Evolutionary conservation across 2,329 filamentous ascomycete species (phyloP).

Genomic region (Amylocarpus encephaloides): DNA sequence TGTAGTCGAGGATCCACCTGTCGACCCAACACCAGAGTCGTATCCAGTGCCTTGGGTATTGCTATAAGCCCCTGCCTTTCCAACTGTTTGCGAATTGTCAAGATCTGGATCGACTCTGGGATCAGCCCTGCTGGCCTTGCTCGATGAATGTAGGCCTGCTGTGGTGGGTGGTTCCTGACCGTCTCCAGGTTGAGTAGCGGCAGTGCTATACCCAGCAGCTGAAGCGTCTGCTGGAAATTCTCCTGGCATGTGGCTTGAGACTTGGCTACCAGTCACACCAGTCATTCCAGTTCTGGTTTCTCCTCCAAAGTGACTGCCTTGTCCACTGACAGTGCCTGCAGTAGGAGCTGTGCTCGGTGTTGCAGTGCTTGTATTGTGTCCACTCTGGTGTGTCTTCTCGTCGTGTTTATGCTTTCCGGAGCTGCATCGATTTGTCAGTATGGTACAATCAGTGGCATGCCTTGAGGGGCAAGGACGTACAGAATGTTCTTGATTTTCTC

Average conservation of each 20-base stretch:
- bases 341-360: background rate
- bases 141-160: conserved; percentile 24
- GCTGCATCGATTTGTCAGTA: background rate
- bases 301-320: conserved; percentile 6
- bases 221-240: background rate
- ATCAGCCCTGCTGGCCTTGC: conserved; percentile 41
- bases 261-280: background rate
- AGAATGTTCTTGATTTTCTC: conserved; percentile 8
- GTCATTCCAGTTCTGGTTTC: conserved; percentile 1
- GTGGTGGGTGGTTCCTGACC: background rate
- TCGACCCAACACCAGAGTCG: background rate
- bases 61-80: conserved; percentile 20
- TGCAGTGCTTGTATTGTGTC: background rate
- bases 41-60: background rate
- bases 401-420: background rate
- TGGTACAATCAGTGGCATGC: background rate
- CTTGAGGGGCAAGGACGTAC: background rate
- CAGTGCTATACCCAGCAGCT: background rate
- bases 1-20: conserved; percentile 24
- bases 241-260: background rate
- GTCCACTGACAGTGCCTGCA: background rate
- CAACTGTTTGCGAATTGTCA: conserved; percentile 43
- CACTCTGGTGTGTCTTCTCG: background rate
- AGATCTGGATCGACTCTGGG: conserved; percentile 47
- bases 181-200: no score